Evolutionary conservation across 352 stramenopile species (phyloP).

Genomic region (Thraustochytrium striatum): DNA sequence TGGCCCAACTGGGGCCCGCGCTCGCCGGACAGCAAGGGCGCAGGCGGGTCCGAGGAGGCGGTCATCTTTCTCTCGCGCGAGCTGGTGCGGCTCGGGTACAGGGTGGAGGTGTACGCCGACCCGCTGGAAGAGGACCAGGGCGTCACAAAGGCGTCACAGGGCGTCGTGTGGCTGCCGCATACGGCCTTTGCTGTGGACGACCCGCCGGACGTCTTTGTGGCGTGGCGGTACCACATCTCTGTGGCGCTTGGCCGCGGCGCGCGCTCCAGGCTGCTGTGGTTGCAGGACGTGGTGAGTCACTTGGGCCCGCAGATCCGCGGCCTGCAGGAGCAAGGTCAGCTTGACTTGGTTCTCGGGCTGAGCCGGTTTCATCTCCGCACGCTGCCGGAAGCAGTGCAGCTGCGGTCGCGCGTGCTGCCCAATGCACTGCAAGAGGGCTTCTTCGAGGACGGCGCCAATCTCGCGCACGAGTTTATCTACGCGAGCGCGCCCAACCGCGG

Average conservation of each 20-base stretch:
- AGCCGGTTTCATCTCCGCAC: slow-evolving; percentile 68
- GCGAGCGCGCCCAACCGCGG: slow-evolving; percentile 73
- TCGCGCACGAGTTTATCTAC: slow-evolving; percentile 71
- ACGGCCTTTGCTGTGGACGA: slow-evolving; percentile 62
- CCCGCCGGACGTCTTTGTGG: slow-evolving; percentile 75
- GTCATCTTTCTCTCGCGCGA: slow-evolving; percentile 77
- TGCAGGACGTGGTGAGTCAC: slow-evolving; percentile 67
- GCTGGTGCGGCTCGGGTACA: slow-evolving; percentile 70
- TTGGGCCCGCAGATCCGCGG: slow-evolving; percentile 56
- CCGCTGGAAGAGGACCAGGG: slow-evolving; percentile 60
- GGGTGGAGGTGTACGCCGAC: slow-evolving; percentile 77
- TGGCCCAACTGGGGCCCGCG: slow-evolving; percentile 77
- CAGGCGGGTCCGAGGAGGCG: slow-evolving; percentile 82
- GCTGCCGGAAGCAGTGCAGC: slow-evolving; percentile 59
- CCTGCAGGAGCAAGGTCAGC: slow-evolving; percentile 55
- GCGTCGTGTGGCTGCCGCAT: slow-evolving; percentile 69
- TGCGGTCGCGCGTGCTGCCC: slow-evolving; percentile 62
- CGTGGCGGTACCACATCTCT: slow-evolving; percentile 80
- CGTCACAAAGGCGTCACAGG: slow-evolving; percentile 46
- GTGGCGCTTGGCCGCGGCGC: slow-evolving; percentile 60
- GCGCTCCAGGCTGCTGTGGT: slow-evolving; percentile 65
- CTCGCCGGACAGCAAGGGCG: slow-evolving; percentile 61
- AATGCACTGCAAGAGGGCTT: slow-evolving; percentile 72
- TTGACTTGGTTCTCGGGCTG: slow-evolving; percentile 71
- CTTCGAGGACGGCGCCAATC: slow-evolving; percentile 60